Evolutionary conservation across 1,139 yeast species (phyloP).

Genomic region (Magnusiomyces magnusii): DNA sequence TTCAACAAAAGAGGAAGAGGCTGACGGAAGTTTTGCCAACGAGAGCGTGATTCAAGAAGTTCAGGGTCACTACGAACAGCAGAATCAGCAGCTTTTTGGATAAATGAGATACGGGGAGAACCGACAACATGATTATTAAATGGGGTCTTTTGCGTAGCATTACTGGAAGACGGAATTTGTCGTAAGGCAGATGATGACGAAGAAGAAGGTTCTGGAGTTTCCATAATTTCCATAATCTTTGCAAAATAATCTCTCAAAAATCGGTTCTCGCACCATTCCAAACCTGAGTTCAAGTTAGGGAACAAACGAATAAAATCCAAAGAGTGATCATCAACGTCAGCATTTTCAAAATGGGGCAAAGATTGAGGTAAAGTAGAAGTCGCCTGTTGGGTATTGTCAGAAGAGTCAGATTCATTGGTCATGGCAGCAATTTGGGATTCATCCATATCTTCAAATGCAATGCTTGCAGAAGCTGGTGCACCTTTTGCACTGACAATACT

Average conservation of each 20-base stretch:
- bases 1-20: constrained; percentile 66
- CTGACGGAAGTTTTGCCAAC: constrained; percentile 38
- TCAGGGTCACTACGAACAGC: constrained; percentile 38
- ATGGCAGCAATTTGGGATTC: neutral
- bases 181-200: neutral
- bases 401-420: neutral
- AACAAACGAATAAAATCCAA: constrained; percentile 47
- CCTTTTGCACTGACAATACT: neutral
- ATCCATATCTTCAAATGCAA: neutral
- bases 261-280: constrained; percentile 96
- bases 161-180: neutral
- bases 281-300: constrained; percentile 71
- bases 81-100: constrained; percentile 54
- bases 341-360: neutral
- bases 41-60: constrained; percentile 18
- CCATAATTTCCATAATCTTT: constrained; percentile 26
- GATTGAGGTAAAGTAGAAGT: neutral
- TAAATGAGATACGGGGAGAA: constrained; percentile 58
- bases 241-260: constrained; percentile 62
- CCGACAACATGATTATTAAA: constrained; percentile 27
- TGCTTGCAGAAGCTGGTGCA: neutral
- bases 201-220: constrained; percentile 16
- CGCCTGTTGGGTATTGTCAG: neutral
- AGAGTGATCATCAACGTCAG: constrained; percentile 16
- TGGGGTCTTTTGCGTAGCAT: neutral